Base-by-base conservation (phyloP, 192 early-diverging fungal genomes). In the Coemansia sp. region DNA sequence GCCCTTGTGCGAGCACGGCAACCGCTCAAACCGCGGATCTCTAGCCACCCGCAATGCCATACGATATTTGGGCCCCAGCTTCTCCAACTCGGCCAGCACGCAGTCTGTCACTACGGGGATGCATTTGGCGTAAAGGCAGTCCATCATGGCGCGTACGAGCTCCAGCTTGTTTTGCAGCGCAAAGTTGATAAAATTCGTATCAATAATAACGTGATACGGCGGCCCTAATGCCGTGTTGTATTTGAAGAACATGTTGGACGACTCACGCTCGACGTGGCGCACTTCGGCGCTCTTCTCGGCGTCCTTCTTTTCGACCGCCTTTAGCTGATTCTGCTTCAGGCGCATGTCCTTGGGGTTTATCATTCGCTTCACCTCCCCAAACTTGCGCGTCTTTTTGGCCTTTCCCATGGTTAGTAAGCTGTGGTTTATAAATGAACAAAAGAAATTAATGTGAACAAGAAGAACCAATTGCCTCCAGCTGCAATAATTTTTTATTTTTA, bases 171-270 rank as follows among this genome's bases (percentile, higher is more conserved):
- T 99, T 77, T 97, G 96, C 72, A 99, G 94, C 11, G 95, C 93
- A 75, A 99, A 98, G 86, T 99, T 99, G 88, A 99, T 98, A 63
- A 99, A 99, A 79, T 99, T 99, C 72, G 98, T 98, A 83, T 99
- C 98, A 40, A 99, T 89, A 11, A 99, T 79, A 24, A 99, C 87
- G 67, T 94, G 91, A 81, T 99, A 99, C 16, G 98, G 98, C 41
- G 98, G 98, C 3, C 93, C 94, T 4, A 99, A 85, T 36, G 94
- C 92, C 27, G 92, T 88, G 77, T 99, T 99, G 83, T 98, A 92
- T 75, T 94, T 90, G 90, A 98, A 99, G 85, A 98, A 99, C 82
- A 99, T 83, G 40, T 61, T 65, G 9, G 60, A 63, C 3, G 69
- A 64, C 35, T 72, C 73, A 5, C 70, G 77, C 44, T 83, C 67